Conservation (phyloP, 257 asterid species). For the Phtheirospermum japonicum region DNA sequence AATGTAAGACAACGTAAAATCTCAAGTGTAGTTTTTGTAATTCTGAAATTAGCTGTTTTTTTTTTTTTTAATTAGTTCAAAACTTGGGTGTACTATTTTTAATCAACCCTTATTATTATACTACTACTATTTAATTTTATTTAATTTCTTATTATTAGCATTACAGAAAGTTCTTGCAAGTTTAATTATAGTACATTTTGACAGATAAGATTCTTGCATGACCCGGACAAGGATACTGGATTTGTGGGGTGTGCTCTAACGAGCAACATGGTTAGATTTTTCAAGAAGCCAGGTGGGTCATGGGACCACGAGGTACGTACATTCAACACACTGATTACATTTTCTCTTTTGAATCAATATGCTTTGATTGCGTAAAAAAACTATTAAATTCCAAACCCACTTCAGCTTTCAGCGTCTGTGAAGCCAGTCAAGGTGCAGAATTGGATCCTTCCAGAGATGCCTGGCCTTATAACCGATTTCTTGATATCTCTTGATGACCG, state of each 20-base stretch:
- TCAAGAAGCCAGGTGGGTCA: conserved; percentile 69
- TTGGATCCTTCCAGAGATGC: conserved; percentile 90
- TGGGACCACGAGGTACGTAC: conserved; percentile 87
- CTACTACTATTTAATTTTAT: not conserved
- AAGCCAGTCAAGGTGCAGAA: conserved; percentile 73
- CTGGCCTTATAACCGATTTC: conserved; percentile 80
- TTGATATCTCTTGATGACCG: conserved; percentile 77
- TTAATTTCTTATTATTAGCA: not conserved
- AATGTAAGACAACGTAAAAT: too few species aligned
- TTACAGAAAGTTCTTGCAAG: too few species aligned
- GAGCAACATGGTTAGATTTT: conserved; percentile 85
- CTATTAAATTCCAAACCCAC: not conserved
- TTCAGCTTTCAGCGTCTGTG: conserved; percentile 60
- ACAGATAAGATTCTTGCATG: conserved; percentile 84
- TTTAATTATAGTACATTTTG: conserved; percentile 1
- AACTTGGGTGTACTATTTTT: too few species aligned
- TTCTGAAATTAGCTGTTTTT: too few species aligned
- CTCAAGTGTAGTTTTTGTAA: too few species aligned
- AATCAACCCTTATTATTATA: not conserved
- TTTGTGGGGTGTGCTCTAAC: conserved; percentile 89
- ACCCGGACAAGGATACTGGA: conserved; percentile 82
- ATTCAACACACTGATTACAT: not conserved
- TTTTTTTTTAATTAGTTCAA: too few species aligned
- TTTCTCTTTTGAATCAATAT: not conserved
- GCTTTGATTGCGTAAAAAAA: not conserved